Base-by-base conservation (phyloP, 352 stramenopile genomes). In the Pythium plurisporium region DNA sequence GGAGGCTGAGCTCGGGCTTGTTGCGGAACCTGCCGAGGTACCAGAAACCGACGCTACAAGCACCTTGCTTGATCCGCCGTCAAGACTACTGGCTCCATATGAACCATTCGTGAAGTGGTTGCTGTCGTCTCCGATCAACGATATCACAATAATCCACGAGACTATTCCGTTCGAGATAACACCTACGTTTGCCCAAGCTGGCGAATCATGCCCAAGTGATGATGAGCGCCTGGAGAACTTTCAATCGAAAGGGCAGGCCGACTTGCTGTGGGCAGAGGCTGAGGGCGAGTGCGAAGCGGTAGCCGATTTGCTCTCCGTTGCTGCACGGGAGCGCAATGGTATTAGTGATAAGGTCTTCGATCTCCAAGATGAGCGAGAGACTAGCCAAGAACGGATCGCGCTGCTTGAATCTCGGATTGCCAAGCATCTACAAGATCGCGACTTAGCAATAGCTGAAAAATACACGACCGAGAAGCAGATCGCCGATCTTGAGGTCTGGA, bases 391-490 rank as follows among this genome's bases (percentile, higher is more conserved):
- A 51, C 64, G 67, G 15, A 86, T 90, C 46, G 64, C 70, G 12
- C 65, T 90, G 20, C 66, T 88, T 10, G 80, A 90, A 49, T 69
- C 78, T n/a, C 72, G 78, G 12, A 87, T 90, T 42, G 76, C 80
- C 46, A 88, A 90, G 54, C 72, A 85, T n/a, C 40, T 90, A 26
- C 76, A 88, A 45, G 77, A 90, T 46, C 76, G 80, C 22, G 80
- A 88, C 48, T 54, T 87, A 33, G 77, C 76, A 26, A 90, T 90
- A 26, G 76, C 76, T 5, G 76, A 90, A 44, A 82, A 74, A 25
- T 90, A 87, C 55, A 87, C 77, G 8, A 86, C 72, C 1, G 68
- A 88, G 49, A 75, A 83, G 55, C 69, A 87, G 50, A 87, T 88
- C 43, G 64, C 68, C 34, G 77, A 90, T 22, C 67, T 76, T 9